Evolutionary conservation across 495 filamentous ascomycete genomes (phyloP), one percentile per base, ranked within the genome.

Genomic region (Penicillium canariense): DNA sequence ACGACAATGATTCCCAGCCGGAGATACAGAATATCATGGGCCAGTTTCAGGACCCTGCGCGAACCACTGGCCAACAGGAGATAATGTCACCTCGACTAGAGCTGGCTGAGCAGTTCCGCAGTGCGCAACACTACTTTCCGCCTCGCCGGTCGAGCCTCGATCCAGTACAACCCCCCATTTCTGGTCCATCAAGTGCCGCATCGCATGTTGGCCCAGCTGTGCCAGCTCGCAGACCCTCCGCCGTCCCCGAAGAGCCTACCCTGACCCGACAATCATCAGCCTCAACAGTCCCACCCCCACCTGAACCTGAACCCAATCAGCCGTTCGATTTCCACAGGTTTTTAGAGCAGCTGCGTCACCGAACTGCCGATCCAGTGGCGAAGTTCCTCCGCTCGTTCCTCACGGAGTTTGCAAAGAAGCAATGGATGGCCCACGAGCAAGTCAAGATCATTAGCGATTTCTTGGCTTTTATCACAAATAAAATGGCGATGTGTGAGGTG

Each of bases 361-460:
- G 92, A 44, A 96, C 93, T 20, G 95, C 94, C 15, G 94, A 99
- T 61, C 95, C 94, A 5, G 93, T 99, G 2, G 95, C 94, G 11
- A 89, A 90, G 58, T 99, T 96, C 67, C 81, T 99, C 17, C 87
- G 92, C 40, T 97, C 93, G 5, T 99, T 99, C 65, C 76, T 99
- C 11, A 79, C 83, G 31, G 94, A 97, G 68, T 99, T 99, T 73
- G 90, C 87, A 10, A 99, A 99, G 73, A 89, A 90, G 60, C 95
- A 97, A 69, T 99, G 94, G 94, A 95, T 96, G 92, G 94, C 96
- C 7, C 94, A 97, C 65, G 94, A 99, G 70, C 94, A 99, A 68
- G 92, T 96, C 58, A 99, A 99, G 68, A 96, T 99, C 40, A 93
- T 99, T 54, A 84, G 89, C 50, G 94, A 99, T 66, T 99, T 99